phyloP scores from a whole-genome alignment of 2,329 filamentous ascomycete species.

The Cytospora piceicola region DNA sequence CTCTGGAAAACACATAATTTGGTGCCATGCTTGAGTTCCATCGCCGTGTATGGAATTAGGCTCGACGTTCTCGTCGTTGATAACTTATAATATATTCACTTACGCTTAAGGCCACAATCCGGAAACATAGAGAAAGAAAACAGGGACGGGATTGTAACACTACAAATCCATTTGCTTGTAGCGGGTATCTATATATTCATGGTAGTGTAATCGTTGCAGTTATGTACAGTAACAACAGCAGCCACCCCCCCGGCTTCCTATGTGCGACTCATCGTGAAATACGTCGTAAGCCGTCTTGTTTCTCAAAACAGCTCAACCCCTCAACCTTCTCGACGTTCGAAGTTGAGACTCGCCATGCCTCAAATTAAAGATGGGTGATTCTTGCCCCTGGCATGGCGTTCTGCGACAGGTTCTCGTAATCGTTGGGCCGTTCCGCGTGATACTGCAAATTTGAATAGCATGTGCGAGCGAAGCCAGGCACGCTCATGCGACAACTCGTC shows the following conservation, averaged over 20 bases:
- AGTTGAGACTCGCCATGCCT: too few relatives aligned
- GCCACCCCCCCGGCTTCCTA: neutral
- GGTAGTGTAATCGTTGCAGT: neutral
- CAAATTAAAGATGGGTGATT: too few relatives aligned
- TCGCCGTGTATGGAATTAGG: neutral
- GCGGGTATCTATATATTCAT: neutral
- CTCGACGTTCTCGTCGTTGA: neutral
- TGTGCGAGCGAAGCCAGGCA: too few relatives aligned
- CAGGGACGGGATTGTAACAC: neutral
- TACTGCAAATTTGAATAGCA: too few relatives aligned
- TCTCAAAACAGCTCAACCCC: too few relatives aligned
- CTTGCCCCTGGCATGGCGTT: too few relatives aligned
- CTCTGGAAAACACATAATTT: neutral
- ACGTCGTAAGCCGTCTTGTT: neutral
- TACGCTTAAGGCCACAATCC: neutral
- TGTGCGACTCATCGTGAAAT: neutral
- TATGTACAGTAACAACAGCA: neutral
- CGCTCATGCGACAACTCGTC: too few relatives aligned
- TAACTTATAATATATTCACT: neutral
- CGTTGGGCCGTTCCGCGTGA: too few relatives aligned
- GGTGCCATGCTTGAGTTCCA: neutral
- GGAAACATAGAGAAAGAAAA: neutral
- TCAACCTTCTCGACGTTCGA: too few relatives aligned
- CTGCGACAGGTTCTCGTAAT: too few relatives aligned
- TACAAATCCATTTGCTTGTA: neutral